These are phyloP conservation scores for Mycena albidolilacea DNA, from an alignment of 768 basidiomycete species.

Conservation along the genomic window DNA sequence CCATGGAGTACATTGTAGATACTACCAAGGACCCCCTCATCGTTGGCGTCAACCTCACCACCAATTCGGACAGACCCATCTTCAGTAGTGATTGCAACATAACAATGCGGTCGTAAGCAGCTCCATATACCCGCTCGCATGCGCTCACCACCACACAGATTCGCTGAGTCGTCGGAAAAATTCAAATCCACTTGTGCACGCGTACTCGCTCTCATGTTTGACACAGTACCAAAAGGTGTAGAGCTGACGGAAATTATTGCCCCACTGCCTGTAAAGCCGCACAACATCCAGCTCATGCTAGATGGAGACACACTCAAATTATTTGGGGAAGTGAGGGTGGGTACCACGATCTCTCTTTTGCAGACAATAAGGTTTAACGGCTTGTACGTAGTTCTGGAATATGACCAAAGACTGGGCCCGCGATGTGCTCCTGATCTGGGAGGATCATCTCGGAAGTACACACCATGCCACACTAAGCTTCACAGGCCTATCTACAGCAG, in stretches of 20 bases:
- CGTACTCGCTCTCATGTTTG: conserved; percentile 5
- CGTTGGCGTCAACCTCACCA: conserved; percentile 1
- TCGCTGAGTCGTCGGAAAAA: not conserved
- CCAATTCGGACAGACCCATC: conserved; percentile 5
- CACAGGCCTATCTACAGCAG: not conserved
- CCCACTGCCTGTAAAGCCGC: not conserved
- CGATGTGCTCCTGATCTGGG: conserved; percentile 5
- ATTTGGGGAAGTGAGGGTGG: conserved; percentile 1
- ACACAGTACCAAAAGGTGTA: not conserved
- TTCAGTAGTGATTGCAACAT: not conserved
- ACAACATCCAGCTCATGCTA: not conserved
- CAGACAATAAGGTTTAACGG: not conserved
- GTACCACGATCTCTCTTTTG: not conserved
- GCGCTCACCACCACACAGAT: not conserved
- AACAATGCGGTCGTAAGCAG: conserved; percentile 1
- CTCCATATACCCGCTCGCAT: not conserved
- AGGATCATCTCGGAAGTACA: not conserved
- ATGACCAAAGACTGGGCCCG: conserved; percentile 4
- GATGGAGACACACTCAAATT: conserved; percentile 1
- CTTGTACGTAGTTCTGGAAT: not conserved
- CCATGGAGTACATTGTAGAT: not conserved
- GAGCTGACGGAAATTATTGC: not conserved
- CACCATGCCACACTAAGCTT: not conserved
- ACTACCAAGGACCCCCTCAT: conserved; percentile 3
- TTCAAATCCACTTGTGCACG: conserved; percentile 2